phyloP scores from a whole-genome alignment of 768 basidiomycete genomes.

The Trametes elegans region DNA sequence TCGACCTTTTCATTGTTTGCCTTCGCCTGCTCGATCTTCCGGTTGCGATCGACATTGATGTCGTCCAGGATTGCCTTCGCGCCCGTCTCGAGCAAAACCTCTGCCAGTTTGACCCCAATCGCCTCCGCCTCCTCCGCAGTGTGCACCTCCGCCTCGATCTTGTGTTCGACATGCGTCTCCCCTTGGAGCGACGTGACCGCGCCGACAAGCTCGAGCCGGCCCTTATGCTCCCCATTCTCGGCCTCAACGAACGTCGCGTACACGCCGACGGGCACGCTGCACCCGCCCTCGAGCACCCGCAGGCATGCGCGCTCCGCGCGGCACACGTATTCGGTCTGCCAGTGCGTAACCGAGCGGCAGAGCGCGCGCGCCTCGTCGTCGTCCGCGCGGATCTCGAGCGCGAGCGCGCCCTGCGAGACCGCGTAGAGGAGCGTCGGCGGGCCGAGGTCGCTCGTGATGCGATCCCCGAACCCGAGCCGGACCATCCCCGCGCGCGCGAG shows the following conservation, averaged over 20 bases:
- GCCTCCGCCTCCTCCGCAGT: conserved; percentile 60
- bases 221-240: conserved; percentile 29
- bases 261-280: conserved; percentile 94
- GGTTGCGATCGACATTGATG: conserved; percentile 65
- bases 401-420: conserved; percentile 93
- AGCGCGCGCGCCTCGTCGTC: conserved; percentile 61
- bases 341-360: conserved; percentile 69
- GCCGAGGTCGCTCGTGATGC: conserved; percentile 70
- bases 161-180: conserved; percentile 63
- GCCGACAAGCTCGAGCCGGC: conserved; percentile 61
- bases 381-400: conserved; percentile 74
- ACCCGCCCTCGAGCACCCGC: conserved; percentile 92
- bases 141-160: conserved; percentile 49
- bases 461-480: conserved; percentile 70
- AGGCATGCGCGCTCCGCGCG: conserved; percentile 86
- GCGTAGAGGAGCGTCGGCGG: conserved; percentile 83
- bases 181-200: conserved; percentile 87
- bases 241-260: conserved; percentile 44
- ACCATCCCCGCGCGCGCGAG: conserved; percentile 92
- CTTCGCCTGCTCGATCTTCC: conserved; percentile 24
- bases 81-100: conserved; percentile 61
- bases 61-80: conserved; percentile 81
- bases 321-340: conserved; percentile 73
- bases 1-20: conserved; percentile 12
- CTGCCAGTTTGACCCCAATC: conserved; percentile 67